Evolutionary conservation across 139 green algal genomes (phyloP).

Genomic region (Chlamydomonas schloesseri): DNA sequence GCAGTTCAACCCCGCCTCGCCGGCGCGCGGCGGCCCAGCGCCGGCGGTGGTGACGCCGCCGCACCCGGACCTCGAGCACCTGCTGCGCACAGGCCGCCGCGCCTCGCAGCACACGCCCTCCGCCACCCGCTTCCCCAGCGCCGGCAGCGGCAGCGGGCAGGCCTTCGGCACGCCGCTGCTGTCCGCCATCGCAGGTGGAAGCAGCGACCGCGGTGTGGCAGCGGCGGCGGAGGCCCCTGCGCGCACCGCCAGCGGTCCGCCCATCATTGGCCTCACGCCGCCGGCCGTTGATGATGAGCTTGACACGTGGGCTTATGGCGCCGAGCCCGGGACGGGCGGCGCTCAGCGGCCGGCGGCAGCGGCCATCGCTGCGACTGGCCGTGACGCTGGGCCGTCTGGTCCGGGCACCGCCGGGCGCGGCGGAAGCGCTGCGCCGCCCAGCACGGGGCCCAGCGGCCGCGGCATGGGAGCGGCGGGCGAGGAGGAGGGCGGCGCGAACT

Average conservation of each 20-base stretch:
- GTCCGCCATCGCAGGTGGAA: too few species aligned
- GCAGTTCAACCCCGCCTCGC: slow-evolving; percentile 23
- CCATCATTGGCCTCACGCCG: slow-evolving; percentile 26
- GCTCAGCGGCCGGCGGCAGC: background rate
- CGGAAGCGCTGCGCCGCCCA: background rate
- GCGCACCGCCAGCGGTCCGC: background rate
- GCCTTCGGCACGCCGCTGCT: too few species aligned
- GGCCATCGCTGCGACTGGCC: background rate
- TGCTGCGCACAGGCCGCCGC: background rate
- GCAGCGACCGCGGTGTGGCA: background rate
- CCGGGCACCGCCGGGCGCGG: background rate
- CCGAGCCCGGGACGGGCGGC: background rate
- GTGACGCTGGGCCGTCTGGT: background rate
- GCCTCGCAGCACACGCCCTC: background rate
- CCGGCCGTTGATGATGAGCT: background rate
- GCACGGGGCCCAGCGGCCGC: background rate
- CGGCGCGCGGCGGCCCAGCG: background rate
- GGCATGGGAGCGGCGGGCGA: background rate
- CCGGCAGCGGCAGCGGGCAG: too few species aligned
- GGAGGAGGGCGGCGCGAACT: slow-evolving; percentile 24
- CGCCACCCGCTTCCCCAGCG: background rate
- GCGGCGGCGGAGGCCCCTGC: background rate
- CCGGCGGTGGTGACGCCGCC: background rate
- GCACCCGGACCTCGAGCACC: slow-evolving; percentile 20
- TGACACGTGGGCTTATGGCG: slow-evolving; percentile 33